Percentiles rank a stretch among this genome's conserved stretches.
These are phyloP conservation scores for Hyparrhenia diplandra DNA, from an alignment of 176 grass and related monocot species.

Conservation along the genomic window DNA sequence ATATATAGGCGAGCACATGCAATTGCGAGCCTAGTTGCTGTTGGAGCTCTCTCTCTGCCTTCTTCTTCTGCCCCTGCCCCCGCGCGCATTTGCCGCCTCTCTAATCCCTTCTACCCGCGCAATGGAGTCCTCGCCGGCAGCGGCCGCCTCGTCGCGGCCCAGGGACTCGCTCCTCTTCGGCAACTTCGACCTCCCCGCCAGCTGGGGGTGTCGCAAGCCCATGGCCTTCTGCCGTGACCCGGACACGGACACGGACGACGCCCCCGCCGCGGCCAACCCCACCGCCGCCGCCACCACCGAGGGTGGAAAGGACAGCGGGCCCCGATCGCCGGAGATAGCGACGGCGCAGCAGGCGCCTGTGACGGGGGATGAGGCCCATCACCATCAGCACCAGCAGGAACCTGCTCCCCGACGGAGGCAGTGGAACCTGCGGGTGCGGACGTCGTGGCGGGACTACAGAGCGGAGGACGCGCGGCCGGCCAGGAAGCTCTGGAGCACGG, in stretches of 20 bases:
- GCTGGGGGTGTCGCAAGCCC: slow-evolving; percentile 36
- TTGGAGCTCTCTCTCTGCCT: neutral
- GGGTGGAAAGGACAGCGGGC: neutral
- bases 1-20: slow-evolving; percentile 36
- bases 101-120: slow-evolving; percentile 18
- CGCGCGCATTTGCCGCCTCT: slow-evolving; percentile 28
- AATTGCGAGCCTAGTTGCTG: slow-evolving; percentile 28
- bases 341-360: neutral
- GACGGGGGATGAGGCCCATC: neutral
- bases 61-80: neutral
- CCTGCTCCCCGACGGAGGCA: slow-evolving; percentile 34
- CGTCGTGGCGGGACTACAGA: slow-evolving; percentile 24
- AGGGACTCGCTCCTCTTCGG: slow-evolving; percentile 28
- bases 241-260: neutral
- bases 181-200: slow-evolving; percentile 39
- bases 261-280: neutral
- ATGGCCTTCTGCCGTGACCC: slow-evolving; percentile 39
- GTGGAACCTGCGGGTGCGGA: slow-evolving; percentile 48
- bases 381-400: slow-evolving; percentile 1
- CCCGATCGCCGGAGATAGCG: neutral
- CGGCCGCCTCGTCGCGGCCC: neutral
- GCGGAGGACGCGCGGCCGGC: slow-evolving; percentile 22
- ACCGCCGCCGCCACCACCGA: neutral
- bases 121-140: slow-evolving; percentile 41
- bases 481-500: slow-evolving; percentile 14